These are phyloP conservation scores for Arctium lappa DNA, from an alignment of 129 eudicot genomes.

Conservation along the genomic window DNA sequence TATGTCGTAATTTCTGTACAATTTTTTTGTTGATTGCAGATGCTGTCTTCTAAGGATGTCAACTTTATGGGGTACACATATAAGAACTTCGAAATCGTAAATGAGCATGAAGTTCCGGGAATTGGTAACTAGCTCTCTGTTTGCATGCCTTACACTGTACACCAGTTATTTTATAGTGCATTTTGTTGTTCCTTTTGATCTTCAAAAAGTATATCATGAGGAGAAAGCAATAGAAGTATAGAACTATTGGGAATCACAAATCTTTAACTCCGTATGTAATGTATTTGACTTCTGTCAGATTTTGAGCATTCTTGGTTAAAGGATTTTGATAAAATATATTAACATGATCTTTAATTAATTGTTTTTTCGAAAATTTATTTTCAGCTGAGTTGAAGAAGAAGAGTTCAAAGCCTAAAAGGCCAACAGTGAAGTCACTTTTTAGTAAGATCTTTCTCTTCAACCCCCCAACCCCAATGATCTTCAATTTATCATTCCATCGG, in stretches of 20 bases:
- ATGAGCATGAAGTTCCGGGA: slow-evolving; percentile 86
- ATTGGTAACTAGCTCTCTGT: slow-evolving; percentile 49
- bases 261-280: not conserved
- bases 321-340: not conserved
- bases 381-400: slow-evolving; percentile 97
- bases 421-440: slow-evolving; percentile 95
- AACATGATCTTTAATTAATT: slow-evolving; percentile 2
- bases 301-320: not conserved
- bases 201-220: not conserved
- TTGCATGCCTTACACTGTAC: not conserved
- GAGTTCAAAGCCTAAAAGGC: slow-evolving; percentile 85
- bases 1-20: not conserved
- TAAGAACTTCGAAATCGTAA: slow-evolving; percentile 88
- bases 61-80: slow-evolving; percentile 95
- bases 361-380: not conserved
- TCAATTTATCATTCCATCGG: not conserved
- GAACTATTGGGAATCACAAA: slow-evolving; percentile 9
- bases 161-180: not conserved
- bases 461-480: not conserved
- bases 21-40: slow-evolving; percentile 42
- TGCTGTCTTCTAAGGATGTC: slow-evolving; percentile 93
- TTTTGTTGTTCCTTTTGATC: not conserved
- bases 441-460: slow-evolving; percentile 52
- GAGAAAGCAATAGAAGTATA: slow-evolving; percentile 9
- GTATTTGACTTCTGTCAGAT: not conserved